Conservation (phyloP, 108 stramenopile genomes). For the Asterionellopsis glacialis region DNA sequence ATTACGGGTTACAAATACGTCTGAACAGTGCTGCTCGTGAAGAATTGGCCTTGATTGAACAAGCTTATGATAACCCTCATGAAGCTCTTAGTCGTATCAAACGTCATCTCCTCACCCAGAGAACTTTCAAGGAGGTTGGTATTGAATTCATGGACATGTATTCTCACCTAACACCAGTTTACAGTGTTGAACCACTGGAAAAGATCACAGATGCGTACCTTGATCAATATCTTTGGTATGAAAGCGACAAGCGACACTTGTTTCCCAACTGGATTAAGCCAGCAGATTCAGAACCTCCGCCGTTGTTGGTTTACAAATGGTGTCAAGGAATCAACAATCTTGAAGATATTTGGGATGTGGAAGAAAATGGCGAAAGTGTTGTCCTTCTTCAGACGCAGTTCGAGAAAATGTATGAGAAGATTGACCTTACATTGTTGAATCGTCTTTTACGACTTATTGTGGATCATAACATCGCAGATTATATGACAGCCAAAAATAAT, state of each 20-base stretch:
- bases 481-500: conserved; percentile 99
- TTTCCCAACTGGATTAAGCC: conserved; percentile 98
- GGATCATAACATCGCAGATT: conserved; percentile 99
- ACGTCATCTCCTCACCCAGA: conserved; percentile 95
- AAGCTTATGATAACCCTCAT: conserved; percentile 99
- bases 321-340: conserved; percentile 98
- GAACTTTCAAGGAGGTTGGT: conserved; percentile 99
- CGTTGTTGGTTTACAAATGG: conserved; percentile 99
- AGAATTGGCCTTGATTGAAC: conserved; percentile 98
- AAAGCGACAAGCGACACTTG: conserved; percentile 96
- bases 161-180: conserved; percentile 95
- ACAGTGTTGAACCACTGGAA: conserved; percentile 96
- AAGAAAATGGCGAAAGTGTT: conserved; percentile 90
- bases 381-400: conserved; percentile 96
- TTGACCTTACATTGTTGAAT: conserved; percentile 96
- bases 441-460: conserved; percentile 95
- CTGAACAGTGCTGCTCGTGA: conserved; percentile 96
- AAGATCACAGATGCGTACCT: conserved; percentile 99
- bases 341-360: conserved; percentile 94
- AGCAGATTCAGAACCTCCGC: conserved; percentile 98
- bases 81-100: conserved; percentile 98
- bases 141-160: conserved; percentile 99
- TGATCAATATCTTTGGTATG: conserved; percentile 99
- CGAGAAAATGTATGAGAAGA: conserved; percentile 98
- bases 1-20: conserved; percentile 87